These are phyloP conservation scores for Fusarium sp. DNA, from an alignment of 2,329 filamentous ascomycete genomes.

Conservation along the genomic window DNA sequence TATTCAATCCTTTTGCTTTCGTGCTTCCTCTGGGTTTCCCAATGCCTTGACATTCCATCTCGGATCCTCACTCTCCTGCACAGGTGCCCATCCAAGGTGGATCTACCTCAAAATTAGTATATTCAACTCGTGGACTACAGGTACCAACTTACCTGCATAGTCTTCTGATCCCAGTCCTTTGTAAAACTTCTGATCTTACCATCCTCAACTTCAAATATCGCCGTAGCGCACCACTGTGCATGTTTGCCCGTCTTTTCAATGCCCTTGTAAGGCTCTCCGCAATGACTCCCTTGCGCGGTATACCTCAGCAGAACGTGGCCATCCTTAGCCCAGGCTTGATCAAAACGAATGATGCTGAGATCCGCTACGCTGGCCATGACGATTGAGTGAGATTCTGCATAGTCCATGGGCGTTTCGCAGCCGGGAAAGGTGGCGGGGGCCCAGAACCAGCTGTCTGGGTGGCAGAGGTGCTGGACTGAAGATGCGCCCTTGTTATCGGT, in stretches of 20 bases:
- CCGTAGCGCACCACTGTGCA: conserved; percentile 37
- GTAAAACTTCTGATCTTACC: conserved; percentile 34
- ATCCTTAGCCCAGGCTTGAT: conserved; percentile 45
- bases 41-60: conserved; percentile 41
- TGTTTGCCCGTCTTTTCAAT: conserved; percentile 37
- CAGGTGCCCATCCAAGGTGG: conserved; percentile 45
- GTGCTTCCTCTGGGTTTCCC: conserved; percentile 20
- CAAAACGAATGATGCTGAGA: conserved; percentile 42
- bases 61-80: conserved; percentile 42
- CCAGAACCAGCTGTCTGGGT: conserved; percentile 39
- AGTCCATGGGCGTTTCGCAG: conserved; percentile 39
- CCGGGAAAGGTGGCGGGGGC: conserved; percentile 34
- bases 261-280: conserved; percentile 43
- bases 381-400: conserved; percentile 43
- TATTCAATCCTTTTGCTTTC: conserved; percentile 13
- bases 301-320: conserved; percentile 46
- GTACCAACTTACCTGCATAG: conserved; percentile 16
- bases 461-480: conserved; percentile 31
- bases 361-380: conserved; percentile 43
- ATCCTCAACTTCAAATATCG: conserved; percentile 45
- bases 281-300: conserved; percentile 43
- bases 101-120: conserved; percentile 30
- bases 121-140: not conserved
- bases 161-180: conserved; percentile 35
- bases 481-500: conserved; percentile 30